These are phyloP conservation scores for Begonia fuchsioides DNA, from an alignment of 306 rosid genomes.

Conservation along the genomic window DNA sequence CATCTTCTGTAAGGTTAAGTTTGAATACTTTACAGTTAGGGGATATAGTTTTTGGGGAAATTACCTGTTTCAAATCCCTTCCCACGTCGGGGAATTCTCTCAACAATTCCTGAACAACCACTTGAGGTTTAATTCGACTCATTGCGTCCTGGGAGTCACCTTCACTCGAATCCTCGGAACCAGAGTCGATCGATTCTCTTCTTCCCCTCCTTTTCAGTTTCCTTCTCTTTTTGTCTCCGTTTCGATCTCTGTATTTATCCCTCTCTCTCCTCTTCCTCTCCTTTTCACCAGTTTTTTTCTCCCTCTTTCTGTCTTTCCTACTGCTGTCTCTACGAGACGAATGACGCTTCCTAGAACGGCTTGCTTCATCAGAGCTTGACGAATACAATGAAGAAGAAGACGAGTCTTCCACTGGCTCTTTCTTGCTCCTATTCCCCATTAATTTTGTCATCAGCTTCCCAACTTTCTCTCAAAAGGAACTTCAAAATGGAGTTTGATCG, in stretches of 20 bases:
- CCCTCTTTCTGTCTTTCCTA: constrained; percentile 32
- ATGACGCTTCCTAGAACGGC: constrained; percentile 27
- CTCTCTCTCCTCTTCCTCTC: constrained; percentile 27
- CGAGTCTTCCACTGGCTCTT: constrained; percentile 24
- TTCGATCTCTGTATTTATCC: constrained; percentile 21
- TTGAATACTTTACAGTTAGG: constrained; percentile 9
- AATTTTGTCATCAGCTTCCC: not conserved
- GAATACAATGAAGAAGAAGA: constrained; percentile 26
- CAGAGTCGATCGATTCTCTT: constrained; percentile 26
- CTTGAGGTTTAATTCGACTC: constrained; percentile 31
- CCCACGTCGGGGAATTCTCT: constrained; percentile 54
- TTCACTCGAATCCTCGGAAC: constrained; percentile 14
- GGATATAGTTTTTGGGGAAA: too few species aligned
- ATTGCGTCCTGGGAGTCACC: constrained; percentile 18
- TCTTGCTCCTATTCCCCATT: constrained; percentile 42
- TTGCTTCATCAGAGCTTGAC: constrained; percentile 33
- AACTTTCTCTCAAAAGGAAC: too few species aligned
- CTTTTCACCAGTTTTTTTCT: constrained; percentile 27
- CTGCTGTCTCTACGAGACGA: constrained; percentile 33
- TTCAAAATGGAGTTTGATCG: too few species aligned
- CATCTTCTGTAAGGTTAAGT: not conserved
- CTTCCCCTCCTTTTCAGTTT: constrained; percentile 18
- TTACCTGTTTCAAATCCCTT: constrained; percentile 64
- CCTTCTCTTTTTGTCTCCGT: constrained; percentile 23
- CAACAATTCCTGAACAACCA: constrained; percentile 33